Evolutionary conservation across 225 moss, liverwort and hornwort genomes (phyloP), one percentile per base, ranked within the genome.

Genomic region (Marchantia polymorpha): DNA sequence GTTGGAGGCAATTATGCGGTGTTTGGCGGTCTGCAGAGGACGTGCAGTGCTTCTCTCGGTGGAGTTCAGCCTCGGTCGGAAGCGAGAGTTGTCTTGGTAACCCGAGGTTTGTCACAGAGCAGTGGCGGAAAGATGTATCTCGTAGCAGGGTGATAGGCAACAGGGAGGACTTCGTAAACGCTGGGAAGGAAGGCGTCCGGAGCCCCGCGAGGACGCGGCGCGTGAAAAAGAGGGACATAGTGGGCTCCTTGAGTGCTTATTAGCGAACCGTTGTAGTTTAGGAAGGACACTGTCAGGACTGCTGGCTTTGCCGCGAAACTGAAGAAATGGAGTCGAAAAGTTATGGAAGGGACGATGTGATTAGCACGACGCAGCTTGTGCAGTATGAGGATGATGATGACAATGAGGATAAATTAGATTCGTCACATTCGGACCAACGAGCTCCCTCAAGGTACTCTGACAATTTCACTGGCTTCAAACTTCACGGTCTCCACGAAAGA

Each of bases 331-430:
- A 77, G 61, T 75, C 67, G 22, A 58, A 80, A 29, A 78, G 77
- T 29, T 75, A 51, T 31, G 67, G 80, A 9, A 81, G 31, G 27
- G 83, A 80, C 48, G 64, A 77, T 52, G 77, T 83, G 23, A 22
- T 80, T 1, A 83, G 66, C 48, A 22, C 83, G 8, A 70, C 77
- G 46, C 86, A 86, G 83, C 86, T 86, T 31, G 86, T 86, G 39
- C 83, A 83, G 52, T 86, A 86, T 23, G 83, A 81, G 10, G 83
- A 83, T 50, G 85, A 85, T 31, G 86, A 86, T 15, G 86, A 86
- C 14, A 81, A 70, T 30, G 80, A 81, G 26, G 86, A 86, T 71
- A 86, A 83, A 83, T 65, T 78, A n/a, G 78, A 81, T 52, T 78
- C 76, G 12, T 83, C 82, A 59, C 85, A 80, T 69, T 79, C 82